Percentiles rank a stretch among this genome's conserved stretches.
Conservation (phyloP, 768 basidiomycete genomes). For the Hericium erinaceus region DNA sequence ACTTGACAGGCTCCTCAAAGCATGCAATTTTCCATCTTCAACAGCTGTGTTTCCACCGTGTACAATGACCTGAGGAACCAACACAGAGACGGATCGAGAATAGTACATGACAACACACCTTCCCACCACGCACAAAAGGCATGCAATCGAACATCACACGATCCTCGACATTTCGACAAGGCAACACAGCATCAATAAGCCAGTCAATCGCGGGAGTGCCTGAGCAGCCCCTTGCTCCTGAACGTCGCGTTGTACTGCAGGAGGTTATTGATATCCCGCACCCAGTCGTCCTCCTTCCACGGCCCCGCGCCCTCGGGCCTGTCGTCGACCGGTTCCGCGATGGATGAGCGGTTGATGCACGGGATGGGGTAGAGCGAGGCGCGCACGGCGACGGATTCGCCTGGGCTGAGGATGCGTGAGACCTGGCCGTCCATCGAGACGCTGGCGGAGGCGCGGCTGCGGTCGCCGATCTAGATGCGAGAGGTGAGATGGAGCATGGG, state of each 20-base stretch:
- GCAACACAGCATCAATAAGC: too few species aligned
- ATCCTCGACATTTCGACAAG: too few species aligned
- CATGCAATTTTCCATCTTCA: too few species aligned
- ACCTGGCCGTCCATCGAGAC: constrained; percentile 91
- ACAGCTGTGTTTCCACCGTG: too few species aligned
- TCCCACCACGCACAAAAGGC: too few species aligned
- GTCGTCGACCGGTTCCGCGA: constrained; percentile 39
- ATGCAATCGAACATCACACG: too few species aligned
- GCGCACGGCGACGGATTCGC: constrained; percentile 78
- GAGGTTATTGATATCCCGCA: constrained; percentile 91
- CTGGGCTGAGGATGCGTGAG: constrained; percentile 72
- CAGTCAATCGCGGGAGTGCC: constrained; percentile 55
- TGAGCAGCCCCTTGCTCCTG: constrained; percentile 75
- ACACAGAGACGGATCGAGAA: too few species aligned
- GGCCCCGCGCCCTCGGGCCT: constrained; percentile 58
- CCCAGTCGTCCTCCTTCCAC: constrained; percentile 89
- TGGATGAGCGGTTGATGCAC: constrained; percentile 83
- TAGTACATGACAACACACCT: too few species aligned
- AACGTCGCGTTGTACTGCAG: constrained; percentile 94
- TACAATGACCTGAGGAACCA: too few species aligned
- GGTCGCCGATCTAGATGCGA: constrained; percentile 61
- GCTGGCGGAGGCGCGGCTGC: constrained; percentile 78
- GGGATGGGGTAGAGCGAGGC: constrained; percentile 87
- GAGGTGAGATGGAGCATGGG: too few species aligned
- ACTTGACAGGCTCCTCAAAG: too few species aligned